phyloP scores from a whole-genome alignment of 352 stramenopile genomes.

The Globisporangium sylvaticum region DNA sequence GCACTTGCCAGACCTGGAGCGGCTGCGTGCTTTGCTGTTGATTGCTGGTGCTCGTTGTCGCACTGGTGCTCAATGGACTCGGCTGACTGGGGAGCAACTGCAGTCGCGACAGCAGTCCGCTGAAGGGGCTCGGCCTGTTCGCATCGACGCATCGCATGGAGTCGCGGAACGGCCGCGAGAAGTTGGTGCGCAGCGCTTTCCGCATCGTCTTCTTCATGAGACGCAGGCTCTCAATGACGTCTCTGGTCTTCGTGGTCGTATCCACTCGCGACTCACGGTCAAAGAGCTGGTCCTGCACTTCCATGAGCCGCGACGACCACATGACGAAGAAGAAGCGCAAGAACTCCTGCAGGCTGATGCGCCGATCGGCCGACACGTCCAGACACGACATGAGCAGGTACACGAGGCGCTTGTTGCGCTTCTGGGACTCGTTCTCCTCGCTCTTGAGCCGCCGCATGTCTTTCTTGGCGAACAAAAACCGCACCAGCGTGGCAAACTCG shows the following conservation, averaged over 20 bases:
- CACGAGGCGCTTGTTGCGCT: conserved; percentile 36
- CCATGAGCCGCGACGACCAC: conserved; percentile 46
- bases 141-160: conserved; percentile 47
- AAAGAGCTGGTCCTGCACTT: conserved; percentile 42
- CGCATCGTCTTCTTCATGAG: conserved; percentile 26
- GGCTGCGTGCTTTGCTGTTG: conserved; percentile 1
- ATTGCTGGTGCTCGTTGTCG: not conserved
- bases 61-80: not conserved
- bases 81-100: conserved; percentile 18
- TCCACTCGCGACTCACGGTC: conserved; percentile 14
- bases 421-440: conserved; percentile 13
- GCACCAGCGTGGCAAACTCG: conserved; percentile 45
- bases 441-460: conserved; percentile 18
- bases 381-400: conserved; percentile 50
- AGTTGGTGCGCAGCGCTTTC: conserved; percentile 41
- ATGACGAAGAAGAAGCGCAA: conserved; percentile 52
- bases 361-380: conserved; percentile 38
- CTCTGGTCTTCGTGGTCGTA: not conserved
- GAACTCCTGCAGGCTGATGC: conserved; percentile 41
- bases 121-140: conserved; percentile 35
- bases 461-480: conserved; percentile 32
- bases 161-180: conserved; percentile 48
- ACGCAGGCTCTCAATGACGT: conserved; percentile 12
- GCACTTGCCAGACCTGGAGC: conserved; percentile 32
- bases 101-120: conserved; percentile 28